Evolutionary conservation across 2,329 filamentous ascomycete species (phyloP).

Genomic region (Samsoniella hepiali): DNA sequence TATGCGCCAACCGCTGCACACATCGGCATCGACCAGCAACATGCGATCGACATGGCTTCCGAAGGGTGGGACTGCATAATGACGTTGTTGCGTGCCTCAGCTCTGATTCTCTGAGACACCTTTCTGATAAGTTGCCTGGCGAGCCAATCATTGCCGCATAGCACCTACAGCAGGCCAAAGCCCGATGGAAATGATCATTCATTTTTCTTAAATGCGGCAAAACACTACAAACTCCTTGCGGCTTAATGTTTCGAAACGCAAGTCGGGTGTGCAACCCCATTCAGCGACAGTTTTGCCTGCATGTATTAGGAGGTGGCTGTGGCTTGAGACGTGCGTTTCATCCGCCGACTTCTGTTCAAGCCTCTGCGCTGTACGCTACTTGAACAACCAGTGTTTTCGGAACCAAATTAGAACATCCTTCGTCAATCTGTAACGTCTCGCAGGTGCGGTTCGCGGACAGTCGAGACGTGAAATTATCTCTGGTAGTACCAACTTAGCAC

Average conservation of each 20-base stretch:
- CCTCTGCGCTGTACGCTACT: not conserved
- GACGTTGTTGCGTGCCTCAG: constrained; percentile 5
- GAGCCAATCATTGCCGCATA: not conserved
- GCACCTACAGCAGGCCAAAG: not conserved
- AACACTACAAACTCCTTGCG: not conserved
- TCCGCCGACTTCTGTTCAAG: not conserved
- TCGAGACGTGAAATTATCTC: not conserved
- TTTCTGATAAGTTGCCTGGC: not conserved
- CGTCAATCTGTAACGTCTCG: not conserved
- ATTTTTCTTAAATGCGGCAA: no score
- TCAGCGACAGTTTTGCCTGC: not conserved
- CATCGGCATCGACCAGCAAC: not conserved
- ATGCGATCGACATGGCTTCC: not conserved
- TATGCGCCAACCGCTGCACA: not conserved
- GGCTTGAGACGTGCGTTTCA: constrained; percentile 10
- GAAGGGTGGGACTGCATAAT: not conserved
- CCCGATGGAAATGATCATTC: not conserved
- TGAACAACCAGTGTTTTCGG: not conserved
- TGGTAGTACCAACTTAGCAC: not conserved
- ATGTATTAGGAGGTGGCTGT: not conserved
- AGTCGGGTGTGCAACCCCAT: not conserved
- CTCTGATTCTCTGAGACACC: constrained; percentile 12
- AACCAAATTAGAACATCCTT: not conserved
- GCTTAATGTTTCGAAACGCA: not conserved
- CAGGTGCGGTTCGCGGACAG: not conserved